Percentiles rank a stretch among this genome's conserved stretches.
These are phyloP conservation scores for Eremochloa ophiuroides DNA, from an alignment of 176 grass and related monocot genomes.

Conservation along the genomic window DNA sequence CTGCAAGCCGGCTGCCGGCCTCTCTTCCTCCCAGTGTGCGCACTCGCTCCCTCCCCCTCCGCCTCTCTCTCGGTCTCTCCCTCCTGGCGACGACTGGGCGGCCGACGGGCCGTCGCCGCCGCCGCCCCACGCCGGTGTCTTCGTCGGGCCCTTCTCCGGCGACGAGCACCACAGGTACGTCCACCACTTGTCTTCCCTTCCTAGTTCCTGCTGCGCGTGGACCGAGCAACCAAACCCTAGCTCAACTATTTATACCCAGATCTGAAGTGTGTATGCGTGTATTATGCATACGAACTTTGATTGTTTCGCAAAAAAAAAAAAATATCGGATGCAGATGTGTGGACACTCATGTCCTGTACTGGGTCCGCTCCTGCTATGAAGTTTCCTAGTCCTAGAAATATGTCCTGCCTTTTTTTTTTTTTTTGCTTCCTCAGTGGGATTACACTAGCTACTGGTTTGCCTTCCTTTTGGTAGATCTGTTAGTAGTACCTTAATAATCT, in stretches of 20 bases:
- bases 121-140: not conserved
- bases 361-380: slow-evolving; percentile 25
- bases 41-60: not conserved
- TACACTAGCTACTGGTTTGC: not conserved
- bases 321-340: not conserved
- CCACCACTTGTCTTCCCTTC: not conserved
- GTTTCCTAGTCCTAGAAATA: slow-evolving; percentile 6
- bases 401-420: slow-evolving; percentile 22
- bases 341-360: not conserved
- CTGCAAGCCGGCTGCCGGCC: too few species aligned
- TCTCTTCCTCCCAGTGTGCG: not conserved
- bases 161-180: not conserved
- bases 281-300: slow-evolving; percentile 17
- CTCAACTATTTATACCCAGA: not conserved
- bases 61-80: too few species aligned
- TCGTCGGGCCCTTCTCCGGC: not conserved
- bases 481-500: slow-evolving; percentile 3
- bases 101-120: not conserved
- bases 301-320: not conserved
- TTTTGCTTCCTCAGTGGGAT: slow-evolving; percentile 4
- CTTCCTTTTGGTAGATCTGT: slow-evolving; percentile 17
- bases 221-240: not conserved
- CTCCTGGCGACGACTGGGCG: not conserved
- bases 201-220: not conserved
- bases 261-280: too few species aligned